A percentile compares a stretch with the other conserved stretches of the same genome.
These are phyloP conservation scores for Mangifera indica DNA, from an alignment of 345 rosid genomes.

Conservation along the genomic window DNA sequence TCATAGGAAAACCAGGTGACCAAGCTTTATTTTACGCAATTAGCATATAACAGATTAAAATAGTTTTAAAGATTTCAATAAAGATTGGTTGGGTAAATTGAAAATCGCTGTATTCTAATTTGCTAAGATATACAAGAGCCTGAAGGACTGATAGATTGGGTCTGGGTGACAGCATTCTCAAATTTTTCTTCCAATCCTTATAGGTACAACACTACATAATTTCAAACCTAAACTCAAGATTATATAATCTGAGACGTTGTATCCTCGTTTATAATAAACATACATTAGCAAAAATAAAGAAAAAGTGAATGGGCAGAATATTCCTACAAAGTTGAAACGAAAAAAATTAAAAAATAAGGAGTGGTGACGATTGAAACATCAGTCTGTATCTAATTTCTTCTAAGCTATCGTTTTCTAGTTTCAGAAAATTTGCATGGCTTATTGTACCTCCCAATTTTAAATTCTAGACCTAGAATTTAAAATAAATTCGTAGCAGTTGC, in stretches of 20 bases:
- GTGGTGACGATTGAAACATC: conserved; percentile 15
- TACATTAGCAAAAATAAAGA: neutral
- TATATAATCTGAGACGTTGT: neutral
- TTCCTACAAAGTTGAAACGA: neutral
- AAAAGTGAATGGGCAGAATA: neutral
- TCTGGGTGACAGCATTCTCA: neutral
- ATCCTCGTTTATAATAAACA: neutral
- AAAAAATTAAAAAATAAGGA: neutral
- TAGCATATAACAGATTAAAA: no score
- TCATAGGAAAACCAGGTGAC: no score
- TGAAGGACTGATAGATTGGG: no score
- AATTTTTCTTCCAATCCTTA: neutral
- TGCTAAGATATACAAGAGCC: no score
- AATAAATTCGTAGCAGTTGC: neutral
- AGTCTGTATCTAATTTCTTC: conserved; percentile 33
- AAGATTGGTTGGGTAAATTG: no score
- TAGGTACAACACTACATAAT: neutral
- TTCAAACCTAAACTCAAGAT: conserved; percentile 4
- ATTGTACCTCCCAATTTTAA: neutral
- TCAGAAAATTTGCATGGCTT: conserved; percentile 23
- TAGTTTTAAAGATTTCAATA: no score
- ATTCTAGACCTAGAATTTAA: conserved; percentile 15
- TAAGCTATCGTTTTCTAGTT: conserved; percentile 21
- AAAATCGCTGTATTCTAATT: no score
- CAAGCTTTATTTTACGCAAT: no score